Conservation (phyloP, 306 rosid genomes). For the Canavalia ensiformis region DNA sequence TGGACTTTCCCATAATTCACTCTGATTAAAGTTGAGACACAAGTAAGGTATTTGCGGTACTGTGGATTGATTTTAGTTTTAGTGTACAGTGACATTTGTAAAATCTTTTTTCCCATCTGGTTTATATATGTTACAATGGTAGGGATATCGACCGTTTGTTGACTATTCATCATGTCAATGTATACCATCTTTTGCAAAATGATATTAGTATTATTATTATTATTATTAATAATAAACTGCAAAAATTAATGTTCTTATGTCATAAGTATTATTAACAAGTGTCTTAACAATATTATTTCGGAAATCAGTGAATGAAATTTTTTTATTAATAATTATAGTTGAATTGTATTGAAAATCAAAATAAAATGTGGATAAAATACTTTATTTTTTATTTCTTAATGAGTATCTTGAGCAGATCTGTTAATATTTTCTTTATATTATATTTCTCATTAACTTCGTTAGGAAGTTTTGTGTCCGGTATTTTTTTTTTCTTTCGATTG, state of each 20-base stretch:
- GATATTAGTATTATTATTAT: too few species aligned
- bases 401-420: background rate
- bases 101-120: background rate
- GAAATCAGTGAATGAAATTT: too few species aligned
- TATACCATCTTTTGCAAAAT: background rate
- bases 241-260: too few species aligned
- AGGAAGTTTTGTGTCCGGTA: background rate
- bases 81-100: slow-evolving; percentile 27
- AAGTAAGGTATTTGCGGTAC: slow-evolving; percentile 10
- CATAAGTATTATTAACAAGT: too few species aligned
- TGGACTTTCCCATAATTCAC: slow-evolving; percentile 19
- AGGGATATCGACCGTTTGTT: background rate
- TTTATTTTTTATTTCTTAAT: too few species aligned
- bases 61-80: slow-evolving; percentile 32
- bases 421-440: background rate
- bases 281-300: too few species aligned
- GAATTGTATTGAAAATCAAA: too few species aligned
- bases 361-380: too few species aligned
- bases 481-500: too few species aligned
- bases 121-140: background rate
- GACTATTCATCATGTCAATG: background rate
- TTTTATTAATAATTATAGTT: too few species aligned
- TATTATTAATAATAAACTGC: too few species aligned
- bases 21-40: slow-evolving; percentile 33
- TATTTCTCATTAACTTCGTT: slow-evolving; percentile 14